Evolutionary conservation across 139 green algal species (phyloP).

Genomic region (Spirogloea muscicola): DNA sequence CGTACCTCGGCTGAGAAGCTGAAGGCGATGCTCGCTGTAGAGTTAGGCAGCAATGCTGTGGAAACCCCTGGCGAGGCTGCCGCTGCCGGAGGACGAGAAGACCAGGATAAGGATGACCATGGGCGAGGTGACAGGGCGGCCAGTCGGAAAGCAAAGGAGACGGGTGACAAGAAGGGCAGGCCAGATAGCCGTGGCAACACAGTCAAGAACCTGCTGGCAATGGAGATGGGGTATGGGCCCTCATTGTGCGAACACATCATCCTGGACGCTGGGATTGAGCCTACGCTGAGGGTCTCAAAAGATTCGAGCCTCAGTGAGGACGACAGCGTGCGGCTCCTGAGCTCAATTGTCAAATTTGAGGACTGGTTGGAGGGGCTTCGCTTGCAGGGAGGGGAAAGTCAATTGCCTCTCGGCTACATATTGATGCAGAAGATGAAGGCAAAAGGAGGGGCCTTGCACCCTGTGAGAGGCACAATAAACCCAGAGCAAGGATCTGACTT

Average conservation of each 20-base stretch:
- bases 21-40: conserved; percentile 14
- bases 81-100: conserved; percentile 13
- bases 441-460: not conserved
- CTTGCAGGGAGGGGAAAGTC: not conserved
- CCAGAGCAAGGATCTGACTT: too few species aligned
- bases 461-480: conserved; percentile 1
- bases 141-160: conserved; percentile 12
- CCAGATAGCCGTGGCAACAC: not conserved
- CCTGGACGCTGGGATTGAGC: conserved; percentile 62
- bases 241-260: conserved; percentile 76
- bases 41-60: conserved; percentile 4
- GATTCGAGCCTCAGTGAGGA: too few species aligned
- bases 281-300: conserved; percentile 22
- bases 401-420: conserved; percentile 32
- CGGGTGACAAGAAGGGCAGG: conserved; percentile 13
- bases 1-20: conserved; percentile 9
- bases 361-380: conserved; percentile 26
- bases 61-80: not conserved
- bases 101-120: not conserved
- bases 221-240: conserved; percentile 71
- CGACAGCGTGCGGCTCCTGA: not conserved
- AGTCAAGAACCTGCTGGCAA: conserved; percentile 17
- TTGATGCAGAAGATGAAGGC: conserved; percentile 16
- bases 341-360: conserved; percentile 32
- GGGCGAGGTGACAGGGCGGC: conserved; percentile 3